phyloP scores from a whole-genome alignment of 2,329 filamentous ascomycete genomes.

The Diaporthe vaccinii region DNA sequence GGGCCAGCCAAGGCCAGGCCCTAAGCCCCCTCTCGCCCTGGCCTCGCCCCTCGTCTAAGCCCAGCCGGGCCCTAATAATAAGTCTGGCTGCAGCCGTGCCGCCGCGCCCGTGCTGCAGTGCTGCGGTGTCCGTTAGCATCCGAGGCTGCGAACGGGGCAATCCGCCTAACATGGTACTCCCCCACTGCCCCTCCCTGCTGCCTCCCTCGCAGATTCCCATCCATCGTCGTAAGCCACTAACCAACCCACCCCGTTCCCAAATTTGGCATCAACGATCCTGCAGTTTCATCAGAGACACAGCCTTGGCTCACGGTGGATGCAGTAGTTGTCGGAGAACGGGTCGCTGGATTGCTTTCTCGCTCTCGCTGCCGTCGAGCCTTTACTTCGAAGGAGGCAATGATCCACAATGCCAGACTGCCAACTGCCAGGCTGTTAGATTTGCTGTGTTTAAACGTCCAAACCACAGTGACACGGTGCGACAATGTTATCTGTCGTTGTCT shows the following conservation, averaged over 20 bases:
- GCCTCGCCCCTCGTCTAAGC: conserved; percentile 20
- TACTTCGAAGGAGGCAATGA: not conserved
- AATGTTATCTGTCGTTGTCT: not conserved
- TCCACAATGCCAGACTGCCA: conserved; percentile 1
- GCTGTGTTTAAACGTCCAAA: not conserved
- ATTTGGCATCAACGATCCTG: conserved; percentile 37
- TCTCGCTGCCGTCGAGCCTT: not conserved
- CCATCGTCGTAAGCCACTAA: conserved; percentile 36
- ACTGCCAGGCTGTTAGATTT: not conserved
- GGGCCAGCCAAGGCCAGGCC: conserved; percentile 19
- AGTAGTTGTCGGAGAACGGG: not conserved
- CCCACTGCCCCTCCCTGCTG: conserved; percentile 15
- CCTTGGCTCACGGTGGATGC: conserved; percentile 7
- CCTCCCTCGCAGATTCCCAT: conserved; percentile 12
- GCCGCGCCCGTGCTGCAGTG: conserved; percentile 18
- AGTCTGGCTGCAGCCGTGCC: conserved; percentile 30
- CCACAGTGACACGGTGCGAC: not conserved
- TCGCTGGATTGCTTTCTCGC: not conserved
- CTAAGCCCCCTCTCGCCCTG: not conserved
- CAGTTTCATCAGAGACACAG: conserved; percentile 35
- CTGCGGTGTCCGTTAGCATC: conserved; percentile 20
- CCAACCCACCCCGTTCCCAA: conserved; percentile 21
- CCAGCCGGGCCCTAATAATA: conserved; percentile 30
- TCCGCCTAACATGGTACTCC: conserved; percentile 26
- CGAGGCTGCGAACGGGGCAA: conserved; percentile 27